These are phyloP conservation scores for Nemania sp. DNA, from an alignment of 2,329 filamentous ascomycete genomes.

Conservation along the genomic window DNA sequence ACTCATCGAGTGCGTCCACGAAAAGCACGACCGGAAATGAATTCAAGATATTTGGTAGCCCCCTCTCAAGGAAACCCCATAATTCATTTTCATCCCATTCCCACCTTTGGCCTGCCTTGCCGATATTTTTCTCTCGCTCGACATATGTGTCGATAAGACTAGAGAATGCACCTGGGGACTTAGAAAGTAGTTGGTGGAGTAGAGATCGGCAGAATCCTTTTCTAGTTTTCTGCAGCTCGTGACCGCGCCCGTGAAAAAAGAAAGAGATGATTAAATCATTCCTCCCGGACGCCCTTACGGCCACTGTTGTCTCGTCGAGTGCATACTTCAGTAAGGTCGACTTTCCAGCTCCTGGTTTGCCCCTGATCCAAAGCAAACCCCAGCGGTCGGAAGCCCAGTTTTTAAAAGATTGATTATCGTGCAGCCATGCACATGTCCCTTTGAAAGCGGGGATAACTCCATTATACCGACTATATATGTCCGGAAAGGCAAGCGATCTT, in stretches of 20 bases:
- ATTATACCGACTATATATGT: slow-evolving; percentile 13
- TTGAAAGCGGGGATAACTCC: not conserved
- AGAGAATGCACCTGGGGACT: not conserved
- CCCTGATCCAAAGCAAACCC: slow-evolving; percentile 25
- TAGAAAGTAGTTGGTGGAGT: slow-evolving; percentile 2
- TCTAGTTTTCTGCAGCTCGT: slow-evolving; percentile 5
- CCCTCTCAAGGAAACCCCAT: not conserved
- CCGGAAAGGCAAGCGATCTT: slow-evolving; percentile 15
- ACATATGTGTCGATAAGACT: not conserved
- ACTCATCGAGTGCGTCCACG: slow-evolving; percentile 16
- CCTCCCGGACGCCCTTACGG: not conserved
- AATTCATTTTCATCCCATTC: not conserved
- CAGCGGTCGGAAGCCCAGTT: not conserved
- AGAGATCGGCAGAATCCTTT: slow-evolving; percentile 7
- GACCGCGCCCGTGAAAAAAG: slow-evolving; percentile 10
- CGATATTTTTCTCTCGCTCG: not conserved
- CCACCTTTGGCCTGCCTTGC: not conserved
- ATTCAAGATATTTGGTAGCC: not conserved
- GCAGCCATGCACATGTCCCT: slow-evolving; percentile 22
- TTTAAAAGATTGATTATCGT: not conserved
- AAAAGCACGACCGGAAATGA: not conserved
- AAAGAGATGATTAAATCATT: slow-evolving; percentile 14
- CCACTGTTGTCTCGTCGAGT: not conserved
- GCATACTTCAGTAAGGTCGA: slow-evolving; percentile 13
- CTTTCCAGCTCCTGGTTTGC: slow-evolving; percentile 22